These are phyloP conservation scores for Aspergillus ibericus DNA, from an alignment of 2,329 filamentous ascomycete species.

Conservation along the genomic window DNA sequence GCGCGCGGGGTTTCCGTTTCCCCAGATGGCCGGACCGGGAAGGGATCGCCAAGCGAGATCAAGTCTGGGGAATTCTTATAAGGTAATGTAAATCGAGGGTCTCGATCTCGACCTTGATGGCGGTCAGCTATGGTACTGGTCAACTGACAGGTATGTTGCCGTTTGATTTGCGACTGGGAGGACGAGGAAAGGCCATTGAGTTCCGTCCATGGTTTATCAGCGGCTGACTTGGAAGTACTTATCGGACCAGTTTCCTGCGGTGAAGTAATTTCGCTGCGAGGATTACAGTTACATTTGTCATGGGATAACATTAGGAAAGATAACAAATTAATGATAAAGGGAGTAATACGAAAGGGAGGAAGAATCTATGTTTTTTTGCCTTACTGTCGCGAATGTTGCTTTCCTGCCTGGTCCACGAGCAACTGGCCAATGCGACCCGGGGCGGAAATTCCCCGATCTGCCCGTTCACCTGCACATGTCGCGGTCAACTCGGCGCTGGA, in stretches of 20 bases:
- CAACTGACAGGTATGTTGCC: not conserved
- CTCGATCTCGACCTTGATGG: not conserved
- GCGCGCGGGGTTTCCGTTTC: slow-evolving; percentile 33
- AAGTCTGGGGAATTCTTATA: not conserved
- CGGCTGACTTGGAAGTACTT: not conserved
- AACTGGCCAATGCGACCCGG: slow-evolving; percentile 1
- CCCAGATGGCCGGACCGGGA: slow-evolving; percentile 27
- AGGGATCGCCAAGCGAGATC: not conserved
- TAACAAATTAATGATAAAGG: not conserved
- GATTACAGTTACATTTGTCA: not conserved
- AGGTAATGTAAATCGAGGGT: not conserved
- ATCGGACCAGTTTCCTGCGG: not conserved
- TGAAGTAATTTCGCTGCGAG: no score
- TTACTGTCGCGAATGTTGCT: no score
- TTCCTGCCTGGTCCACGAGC: not conserved
- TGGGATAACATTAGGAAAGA: not conserved
- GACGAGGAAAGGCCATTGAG: not conserved
- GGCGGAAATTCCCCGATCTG: slow-evolving; percentile 11
- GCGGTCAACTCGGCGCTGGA: not conserved
- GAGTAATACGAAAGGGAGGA: not conserved
- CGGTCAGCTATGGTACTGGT: not conserved
- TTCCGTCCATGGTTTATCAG: not conserved
- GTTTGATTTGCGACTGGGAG: not conserved
- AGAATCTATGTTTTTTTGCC: no score
- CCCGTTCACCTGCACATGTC: not conserved